Conservation (phyloP, 2,329 filamentous ascomycete genomes). For the Colletotrichum falcatum region DNA sequence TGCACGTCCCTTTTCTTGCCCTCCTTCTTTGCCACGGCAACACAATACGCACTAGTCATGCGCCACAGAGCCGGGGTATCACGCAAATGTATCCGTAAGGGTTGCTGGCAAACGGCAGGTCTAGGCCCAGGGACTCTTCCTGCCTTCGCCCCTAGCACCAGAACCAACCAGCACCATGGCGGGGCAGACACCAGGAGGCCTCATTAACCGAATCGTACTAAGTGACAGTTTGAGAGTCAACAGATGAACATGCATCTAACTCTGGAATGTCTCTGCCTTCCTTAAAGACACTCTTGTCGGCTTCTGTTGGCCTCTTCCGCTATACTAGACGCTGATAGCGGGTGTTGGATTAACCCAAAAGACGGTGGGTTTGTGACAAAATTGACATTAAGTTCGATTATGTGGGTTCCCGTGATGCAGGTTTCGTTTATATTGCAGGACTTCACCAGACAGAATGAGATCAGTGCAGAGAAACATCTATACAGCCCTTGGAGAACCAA, state of each 20-base stretch:
- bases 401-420: background rate
- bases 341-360: background rate
- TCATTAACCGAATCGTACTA: background rate
- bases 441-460: background rate
- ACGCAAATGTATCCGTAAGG: too few relatives aligned
- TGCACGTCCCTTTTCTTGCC: slow-evolving; percentile 41
- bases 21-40: slow-evolving; percentile 36
- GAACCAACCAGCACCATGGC: background rate
- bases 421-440: too few relatives aligned
- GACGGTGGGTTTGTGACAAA: background rate
- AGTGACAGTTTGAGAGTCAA: background rate
- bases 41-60: slow-evolving; percentile 12
- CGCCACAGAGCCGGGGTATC: slow-evolving; percentile 30
- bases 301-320: background rate
- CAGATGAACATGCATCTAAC: background rate
- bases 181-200: background rate
- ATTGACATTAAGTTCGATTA: too few relatives aligned
- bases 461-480: background rate
- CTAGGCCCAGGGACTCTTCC: slow-evolving; percentile 5
- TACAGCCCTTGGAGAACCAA: background rate
- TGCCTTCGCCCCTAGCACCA: background rate
- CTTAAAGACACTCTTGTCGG: background rate
- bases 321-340: background rate
- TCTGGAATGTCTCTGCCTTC: background rate
- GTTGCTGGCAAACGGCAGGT: slow-evolving; percentile 1